phyloP scores from a whole-genome alignment of 306 rosid genomes.

The Hylodesmum podocarpum region DNA sequence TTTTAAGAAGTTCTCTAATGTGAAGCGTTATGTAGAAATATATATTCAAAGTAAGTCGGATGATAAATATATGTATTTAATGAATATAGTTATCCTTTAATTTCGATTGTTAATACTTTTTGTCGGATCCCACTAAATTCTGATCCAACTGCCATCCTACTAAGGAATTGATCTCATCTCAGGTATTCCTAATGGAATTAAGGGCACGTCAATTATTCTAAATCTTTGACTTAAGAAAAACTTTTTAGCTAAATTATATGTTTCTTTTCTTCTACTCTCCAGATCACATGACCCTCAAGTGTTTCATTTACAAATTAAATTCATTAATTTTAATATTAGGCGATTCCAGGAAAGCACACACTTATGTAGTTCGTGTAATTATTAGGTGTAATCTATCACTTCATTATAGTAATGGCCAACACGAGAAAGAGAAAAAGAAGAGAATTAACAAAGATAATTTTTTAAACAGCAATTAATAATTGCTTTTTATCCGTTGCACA shows the following conservation, averaged over 20 bases:
- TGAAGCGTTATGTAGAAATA: too few relatives aligned
- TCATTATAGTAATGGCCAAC: neutral
- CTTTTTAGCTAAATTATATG: neutral
- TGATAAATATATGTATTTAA: neutral
- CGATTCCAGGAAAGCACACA: neutral
- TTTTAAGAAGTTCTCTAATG: too few relatives aligned
- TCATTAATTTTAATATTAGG: neutral
- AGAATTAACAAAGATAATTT: neutral
- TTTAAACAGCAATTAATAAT: neutral
- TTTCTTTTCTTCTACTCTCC: neutral
- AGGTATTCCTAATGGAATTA: neutral
- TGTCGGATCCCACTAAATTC: neutral
- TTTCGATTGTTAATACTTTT: neutral
- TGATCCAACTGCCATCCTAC: neutral
- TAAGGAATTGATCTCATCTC: neutral
- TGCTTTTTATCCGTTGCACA: neutral
- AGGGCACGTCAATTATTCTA: constrained; percentile 32
- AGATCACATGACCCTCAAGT: constrained; percentile 19
- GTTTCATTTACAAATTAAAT: constrained; percentile 8
- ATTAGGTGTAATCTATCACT: neutral
- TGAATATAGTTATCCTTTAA: neutral
- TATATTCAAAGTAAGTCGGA: neutral
- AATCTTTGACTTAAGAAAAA: constrained; percentile 12
- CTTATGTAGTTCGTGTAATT: neutral
- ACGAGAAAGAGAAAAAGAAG: neutral